Conservation (phyloP, 768 basidiomycete genomes). For the Podaxis sp. region DNA sequence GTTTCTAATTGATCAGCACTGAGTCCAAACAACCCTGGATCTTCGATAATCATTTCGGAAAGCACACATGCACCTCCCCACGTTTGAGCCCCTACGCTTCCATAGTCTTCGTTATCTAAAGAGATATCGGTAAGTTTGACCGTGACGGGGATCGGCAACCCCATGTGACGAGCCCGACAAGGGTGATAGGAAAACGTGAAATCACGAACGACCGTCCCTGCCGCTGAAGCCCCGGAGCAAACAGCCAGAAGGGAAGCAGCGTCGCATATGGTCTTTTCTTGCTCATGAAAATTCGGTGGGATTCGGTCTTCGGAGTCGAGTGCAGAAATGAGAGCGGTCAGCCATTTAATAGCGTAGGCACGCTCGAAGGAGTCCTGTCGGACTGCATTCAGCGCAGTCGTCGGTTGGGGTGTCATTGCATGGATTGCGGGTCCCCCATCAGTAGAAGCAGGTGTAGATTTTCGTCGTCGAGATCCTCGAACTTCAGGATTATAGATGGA, state of each 20-base stretch:
- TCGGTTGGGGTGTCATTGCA: constrained; percentile 8
- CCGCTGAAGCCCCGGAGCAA: constrained; percentile 63
- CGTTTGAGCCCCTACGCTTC: constrained; percentile 81
- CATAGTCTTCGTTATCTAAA: constrained; percentile 66
- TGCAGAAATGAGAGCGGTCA: constrained; percentile 60
- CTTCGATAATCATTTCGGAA: constrained; percentile 66
- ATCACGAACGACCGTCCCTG: constrained; percentile 54
- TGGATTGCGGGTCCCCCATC: neutral
- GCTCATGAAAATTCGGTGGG: constrained; percentile 1
- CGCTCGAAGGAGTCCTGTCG: constrained; percentile 70
- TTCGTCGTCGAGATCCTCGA: constrained; percentile 52
- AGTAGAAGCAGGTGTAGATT: neutral
- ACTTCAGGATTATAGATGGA: constrained; percentile 62
- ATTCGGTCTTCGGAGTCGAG: constrained; percentile 25
- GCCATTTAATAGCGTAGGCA: constrained; percentile 69
- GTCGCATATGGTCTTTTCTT: constrained; percentile 44
- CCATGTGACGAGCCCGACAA: neutral
- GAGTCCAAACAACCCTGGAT: constrained; percentile 50
- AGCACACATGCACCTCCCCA: constrained; percentile 88
- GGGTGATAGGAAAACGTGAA: constrained; percentile 42
- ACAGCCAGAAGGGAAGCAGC: constrained; percentile 65
- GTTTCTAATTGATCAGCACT: neutral
- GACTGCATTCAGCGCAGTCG: constrained; percentile 28
- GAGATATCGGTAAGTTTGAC: constrained; percentile 66
- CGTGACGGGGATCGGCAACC: constrained; percentile 22